Conservation (phyloP, 768 basidiomycete genomes). For the Collybia sordida region DNA sequence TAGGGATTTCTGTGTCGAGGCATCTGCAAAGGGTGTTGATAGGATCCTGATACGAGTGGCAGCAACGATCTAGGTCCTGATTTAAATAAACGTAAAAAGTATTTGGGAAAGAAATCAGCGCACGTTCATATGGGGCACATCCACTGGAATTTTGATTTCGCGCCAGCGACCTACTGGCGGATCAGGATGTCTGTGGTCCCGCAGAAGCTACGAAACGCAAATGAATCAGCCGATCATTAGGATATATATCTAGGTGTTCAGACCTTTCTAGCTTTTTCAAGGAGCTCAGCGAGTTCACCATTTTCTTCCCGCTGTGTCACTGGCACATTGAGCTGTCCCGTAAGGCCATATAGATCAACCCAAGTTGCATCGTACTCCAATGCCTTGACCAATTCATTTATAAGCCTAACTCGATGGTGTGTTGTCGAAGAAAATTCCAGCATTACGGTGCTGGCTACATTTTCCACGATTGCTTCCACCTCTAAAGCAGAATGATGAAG, state of each 20-base stretch:
- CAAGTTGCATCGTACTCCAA: conserved; percentile 64
- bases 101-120: conserved; percentile 28
- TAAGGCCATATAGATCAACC: conserved; percentile 69
- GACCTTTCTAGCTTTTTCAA: conserved; percentile 33
- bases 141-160: conserved; percentile 80
- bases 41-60: conserved; percentile 52
- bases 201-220: conserved; percentile 33
- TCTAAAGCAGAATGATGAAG: conserved; percentile 45
- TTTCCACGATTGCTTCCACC: conserved; percentile 61
- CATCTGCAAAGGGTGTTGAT: conserved; percentile 41
- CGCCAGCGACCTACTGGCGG: conserved; percentile 57
- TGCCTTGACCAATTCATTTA: conserved; percentile 51
- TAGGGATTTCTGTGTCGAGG: conserved; percentile 21
- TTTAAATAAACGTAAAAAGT: neutral
- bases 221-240: neutral
- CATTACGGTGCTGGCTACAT: conserved; percentile 43
- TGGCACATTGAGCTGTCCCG: conserved; percentile 69
- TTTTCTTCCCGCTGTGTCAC: conserved; percentile 25
- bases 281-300: conserved; percentile 25
- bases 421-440: conserved; percentile 28
- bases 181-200: conserved; percentile 39
- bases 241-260: neutral
- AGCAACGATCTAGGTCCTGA: conserved; percentile 59
- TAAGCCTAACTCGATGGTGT: conserved; percentile 42
- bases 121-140: conserved; percentile 81